Conservation (phyloP, 352 stramenopile genomes). For the Globisporangium rhizosaccharum region DNA sequence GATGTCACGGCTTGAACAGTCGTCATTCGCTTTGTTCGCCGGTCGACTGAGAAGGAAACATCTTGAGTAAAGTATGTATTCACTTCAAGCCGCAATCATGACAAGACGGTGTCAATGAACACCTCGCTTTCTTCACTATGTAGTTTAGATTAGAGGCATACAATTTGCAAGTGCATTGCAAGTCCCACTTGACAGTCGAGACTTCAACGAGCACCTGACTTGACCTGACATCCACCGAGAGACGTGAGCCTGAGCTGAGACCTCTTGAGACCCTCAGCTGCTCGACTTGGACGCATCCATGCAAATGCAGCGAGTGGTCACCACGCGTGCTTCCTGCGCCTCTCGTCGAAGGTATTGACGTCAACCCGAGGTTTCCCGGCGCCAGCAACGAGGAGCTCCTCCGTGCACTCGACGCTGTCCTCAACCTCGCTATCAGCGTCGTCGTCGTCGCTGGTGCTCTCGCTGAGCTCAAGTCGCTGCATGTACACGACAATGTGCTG, state of each 20-base stretch:
- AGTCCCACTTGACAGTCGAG: not conserved
- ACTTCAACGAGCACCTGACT: not conserved
- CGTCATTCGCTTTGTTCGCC: not conserved
- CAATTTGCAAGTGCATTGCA: no score
- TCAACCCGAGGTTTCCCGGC: not conserved
- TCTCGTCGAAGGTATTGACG: no score
- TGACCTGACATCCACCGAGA: not conserved
- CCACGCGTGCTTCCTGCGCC: no score
- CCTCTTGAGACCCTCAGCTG: not conserved
- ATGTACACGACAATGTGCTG: constrained; percentile 39
- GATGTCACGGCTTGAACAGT: no score
- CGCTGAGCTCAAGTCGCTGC: constrained; percentile 23
- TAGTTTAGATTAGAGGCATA: no score
- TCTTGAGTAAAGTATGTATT: not conserved
- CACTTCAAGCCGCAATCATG: not conserved
- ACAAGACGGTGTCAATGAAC: not conserved
- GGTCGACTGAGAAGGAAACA: not conserved
- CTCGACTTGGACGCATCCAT: no score
- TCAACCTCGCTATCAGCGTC: not conserved
- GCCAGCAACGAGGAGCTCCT: not conserved
- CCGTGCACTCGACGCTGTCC: no score
- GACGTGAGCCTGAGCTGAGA: not conserved
- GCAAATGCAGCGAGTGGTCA: no score
- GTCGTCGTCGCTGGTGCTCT: constrained; percentile 3
- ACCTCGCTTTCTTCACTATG: not conserved